Percentiles rank a stretch among this genome's conserved stretches.
phyloP scores from a whole-genome alignment of 2,329 filamentous ascomycete genomes.

The Chalara sp. region DNA sequence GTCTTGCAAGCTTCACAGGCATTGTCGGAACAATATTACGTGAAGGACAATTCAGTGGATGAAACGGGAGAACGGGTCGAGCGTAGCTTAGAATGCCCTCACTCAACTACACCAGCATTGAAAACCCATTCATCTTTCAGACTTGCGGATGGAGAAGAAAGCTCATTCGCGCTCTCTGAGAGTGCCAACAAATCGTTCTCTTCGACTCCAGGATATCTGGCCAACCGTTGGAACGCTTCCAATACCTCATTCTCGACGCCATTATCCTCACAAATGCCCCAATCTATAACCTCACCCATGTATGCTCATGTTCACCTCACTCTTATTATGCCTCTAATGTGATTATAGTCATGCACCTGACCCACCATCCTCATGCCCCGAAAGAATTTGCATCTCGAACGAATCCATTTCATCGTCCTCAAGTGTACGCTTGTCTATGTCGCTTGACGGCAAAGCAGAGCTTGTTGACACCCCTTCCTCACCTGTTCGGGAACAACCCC shows the following conservation, averaged over 20 bases:
- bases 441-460: conserved; percentile 85
- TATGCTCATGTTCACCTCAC: conserved; percentile 21
- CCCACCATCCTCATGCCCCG: conserved; percentile 24
- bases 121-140: conserved; percentile 7
- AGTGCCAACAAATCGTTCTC: conserved; percentile 22
- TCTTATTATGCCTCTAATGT: not conserved
- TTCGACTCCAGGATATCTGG: conserved; percentile 27
- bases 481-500: conserved; percentile 52
- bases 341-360: conserved; percentile 14
- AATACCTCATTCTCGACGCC: conserved; percentile 45
- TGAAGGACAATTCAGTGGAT: conserved; percentile 1
- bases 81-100: not conserved
- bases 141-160: conserved; percentile 4
- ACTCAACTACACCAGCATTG: not conserved
- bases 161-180: conserved; percentile 12
- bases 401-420: conserved; percentile 17
- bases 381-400: conserved; percentile 15
- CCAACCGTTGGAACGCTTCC: conserved; percentile 49
- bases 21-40: not conserved
- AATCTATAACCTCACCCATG: conserved; percentile 35
- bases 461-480: conserved; percentile 63
- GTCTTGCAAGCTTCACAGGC: not conserved
- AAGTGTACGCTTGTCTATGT: conserved; percentile 70
- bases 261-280: conserved; percentile 24
- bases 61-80: conserved; percentile 3